phyloP scores from a whole-genome alignment of 352 stramenopile genomes.

The Nothophytophthora sp. region DNA sequence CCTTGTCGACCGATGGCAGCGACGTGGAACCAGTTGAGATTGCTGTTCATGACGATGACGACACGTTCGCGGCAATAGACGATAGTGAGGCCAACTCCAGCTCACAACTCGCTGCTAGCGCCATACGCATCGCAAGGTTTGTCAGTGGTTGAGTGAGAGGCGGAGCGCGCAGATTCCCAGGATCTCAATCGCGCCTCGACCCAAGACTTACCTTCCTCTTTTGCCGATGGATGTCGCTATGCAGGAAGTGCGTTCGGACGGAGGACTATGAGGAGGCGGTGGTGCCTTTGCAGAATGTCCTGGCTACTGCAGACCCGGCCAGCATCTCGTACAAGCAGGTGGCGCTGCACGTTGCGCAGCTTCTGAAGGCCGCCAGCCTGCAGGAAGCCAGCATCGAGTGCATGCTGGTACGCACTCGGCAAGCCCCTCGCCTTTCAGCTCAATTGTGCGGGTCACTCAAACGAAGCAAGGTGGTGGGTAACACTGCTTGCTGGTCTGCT shows the following conservation, averaged over 20 bases:
- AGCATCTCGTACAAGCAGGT: conserved; percentile 28
- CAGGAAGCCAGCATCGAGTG: conserved; percentile 33
- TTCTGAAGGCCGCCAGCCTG: conserved; percentile 32
- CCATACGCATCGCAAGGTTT: conserved; percentile 25
- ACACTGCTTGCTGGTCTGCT: not conserved
- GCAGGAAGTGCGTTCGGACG: conserved; percentile 40
- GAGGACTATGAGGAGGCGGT: conserved; percentile 48
- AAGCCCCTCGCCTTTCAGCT: too few species aligned
- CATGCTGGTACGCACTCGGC: conserved; percentile 43
- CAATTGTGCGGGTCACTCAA: too few species aligned
- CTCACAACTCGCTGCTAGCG: conserved; percentile 18
- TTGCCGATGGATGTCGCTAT: not conserved
- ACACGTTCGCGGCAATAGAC: too few species aligned
- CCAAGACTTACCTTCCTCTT: not conserved
- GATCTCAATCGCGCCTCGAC: too few species aligned
- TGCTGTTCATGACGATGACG: not conserved
- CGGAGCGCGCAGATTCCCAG: too few species aligned
- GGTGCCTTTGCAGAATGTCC: conserved; percentile 38
- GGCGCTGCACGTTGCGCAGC: conserved; percentile 41
- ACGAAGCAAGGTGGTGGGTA: too few species aligned
- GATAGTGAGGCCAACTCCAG: conserved; percentile 13
- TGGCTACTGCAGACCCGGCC: conserved; percentile 35
- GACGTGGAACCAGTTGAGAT: too few species aligned
- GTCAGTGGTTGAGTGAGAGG: too few species aligned
- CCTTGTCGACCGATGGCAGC: too few species aligned